Percentiles rank a stretch among this genome's conserved stretches.
Conservation (phyloP, 2,329 filamentous ascomycete species). For the Ascochyta koolunga region DNA sequence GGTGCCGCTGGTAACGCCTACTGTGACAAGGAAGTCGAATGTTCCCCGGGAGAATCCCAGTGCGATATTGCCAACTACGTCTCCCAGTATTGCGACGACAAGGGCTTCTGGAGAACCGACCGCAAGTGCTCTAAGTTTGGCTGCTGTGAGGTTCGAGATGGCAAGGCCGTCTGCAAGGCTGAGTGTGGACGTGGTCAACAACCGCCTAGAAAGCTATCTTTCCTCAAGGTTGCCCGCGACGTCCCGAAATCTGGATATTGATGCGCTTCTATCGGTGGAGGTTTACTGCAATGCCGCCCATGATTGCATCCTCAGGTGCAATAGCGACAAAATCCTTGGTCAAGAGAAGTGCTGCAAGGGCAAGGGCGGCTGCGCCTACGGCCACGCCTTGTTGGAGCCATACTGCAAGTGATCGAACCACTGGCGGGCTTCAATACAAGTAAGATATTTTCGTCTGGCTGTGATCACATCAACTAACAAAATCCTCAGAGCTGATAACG, state of each 20-base stretch:
- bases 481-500: neutral
- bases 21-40: conserved; percentile 1
- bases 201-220: neutral
- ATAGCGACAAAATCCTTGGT: neutral
- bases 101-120: conserved; percentile 6
- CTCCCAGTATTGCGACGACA: conserved; percentile 2
- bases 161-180: conserved; percentile 12
- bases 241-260: neutral
- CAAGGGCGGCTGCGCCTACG: neutral
- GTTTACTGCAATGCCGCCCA: neutral
- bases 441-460: neutral
- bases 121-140: conserved; percentile 17
- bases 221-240: neutral
- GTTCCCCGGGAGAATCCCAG: neutral
- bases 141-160: conserved; percentile 6
- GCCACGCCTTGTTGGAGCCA: neutral
- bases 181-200: conserved; percentile 1
- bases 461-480: neutral
- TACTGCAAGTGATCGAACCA: neutral
- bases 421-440: neutral
- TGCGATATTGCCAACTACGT: conserved; percentile 7
- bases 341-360: neutral
- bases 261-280: neutral
- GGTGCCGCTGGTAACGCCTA: conserved; percentile 3
- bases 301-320: neutral